A percentile compares a stretch with the other conserved stretches of the same genome.
These are phyloP conservation scores for Dissophora globulifera DNA, from an alignment of 192 early-diverging fungal species.

Conservation along the genomic window DNA sequence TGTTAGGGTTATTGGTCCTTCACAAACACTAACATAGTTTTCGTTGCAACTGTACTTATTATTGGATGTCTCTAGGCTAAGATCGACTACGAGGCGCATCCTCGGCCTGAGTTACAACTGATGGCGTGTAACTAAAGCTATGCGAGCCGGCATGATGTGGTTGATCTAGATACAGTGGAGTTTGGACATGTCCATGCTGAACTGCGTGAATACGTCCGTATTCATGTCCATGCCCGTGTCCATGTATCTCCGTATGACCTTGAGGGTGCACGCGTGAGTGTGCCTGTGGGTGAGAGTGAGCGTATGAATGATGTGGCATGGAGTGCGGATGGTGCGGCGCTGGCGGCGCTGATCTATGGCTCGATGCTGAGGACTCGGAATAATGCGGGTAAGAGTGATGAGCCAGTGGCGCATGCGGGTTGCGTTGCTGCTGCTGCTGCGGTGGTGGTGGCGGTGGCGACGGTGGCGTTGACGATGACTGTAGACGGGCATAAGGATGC, in stretches of 20 bases:
- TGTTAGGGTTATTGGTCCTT: too few species aligned
- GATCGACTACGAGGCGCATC: background rate
- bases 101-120: background rate
- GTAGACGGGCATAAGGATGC: background rate
- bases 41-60: too few species aligned
- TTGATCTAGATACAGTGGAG: background rate
- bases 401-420: background rate
- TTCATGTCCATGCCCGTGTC: background rate
- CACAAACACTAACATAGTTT: too few species aligned
- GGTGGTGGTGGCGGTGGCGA: background rate
- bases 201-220: background rate
- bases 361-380: background rate
- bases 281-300: background rate
- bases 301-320: too few species aligned
- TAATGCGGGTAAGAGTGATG: background rate
- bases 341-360: background rate
- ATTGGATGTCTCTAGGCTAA: too few species aligned
- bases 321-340: too few species aligned
- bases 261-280: background rate
- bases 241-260: too few species aligned
- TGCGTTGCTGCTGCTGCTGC: background rate
- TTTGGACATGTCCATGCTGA: background rate
- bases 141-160: background rate
- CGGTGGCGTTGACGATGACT: background rate
- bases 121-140: background rate